A percentile compares a stretch with the other conserved stretches of the same genome.
These are phyloP conservation scores for Thielaviopsis euricoi DNA, from an alignment of 2,329 filamentous ascomycete genomes.

Conservation along the genomic window DNA sequence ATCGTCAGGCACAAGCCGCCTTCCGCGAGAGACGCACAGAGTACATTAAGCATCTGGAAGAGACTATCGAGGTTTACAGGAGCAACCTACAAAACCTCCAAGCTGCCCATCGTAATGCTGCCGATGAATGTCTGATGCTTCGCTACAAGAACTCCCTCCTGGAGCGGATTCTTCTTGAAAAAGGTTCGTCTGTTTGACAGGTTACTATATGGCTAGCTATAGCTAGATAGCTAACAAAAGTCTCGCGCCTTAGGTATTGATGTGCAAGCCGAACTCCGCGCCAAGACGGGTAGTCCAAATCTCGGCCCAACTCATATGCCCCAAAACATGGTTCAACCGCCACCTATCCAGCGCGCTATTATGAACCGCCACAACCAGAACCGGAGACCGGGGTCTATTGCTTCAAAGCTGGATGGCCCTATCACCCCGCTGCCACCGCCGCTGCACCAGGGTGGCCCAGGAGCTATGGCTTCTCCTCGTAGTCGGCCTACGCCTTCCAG, in stretches of 20 bases:
- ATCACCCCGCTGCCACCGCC: slow-evolving; percentile 28
- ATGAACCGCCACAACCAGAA: slow-evolving; percentile 66
- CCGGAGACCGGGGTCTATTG: slow-evolving; percentile 55
- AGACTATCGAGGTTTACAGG: slow-evolving; percentile 93
- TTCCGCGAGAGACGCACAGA: slow-evolving; percentile 94
- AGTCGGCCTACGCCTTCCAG: slow-evolving; percentile 71
- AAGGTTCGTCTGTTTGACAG: slow-evolving; percentile 43
- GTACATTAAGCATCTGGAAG: slow-evolving; percentile 98
- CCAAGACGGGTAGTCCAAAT: slow-evolving; percentile 79
- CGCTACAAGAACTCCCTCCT: slow-evolving; percentile 96
- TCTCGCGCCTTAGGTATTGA: slow-evolving; percentile 54
- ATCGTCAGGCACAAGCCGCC: slow-evolving; percentile 90
- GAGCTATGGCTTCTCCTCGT: slow-evolving; percentile 46
- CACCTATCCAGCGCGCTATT: slow-evolving; percentile 64
- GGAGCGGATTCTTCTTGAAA: slow-evolving; percentile 88
- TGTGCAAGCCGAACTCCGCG: slow-evolving; percentile 85
- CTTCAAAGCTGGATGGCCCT: slow-evolving; percentile 52
- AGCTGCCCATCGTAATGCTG: slow-evolving; percentile 82
- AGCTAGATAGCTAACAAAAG: slow-evolving; percentile 8
- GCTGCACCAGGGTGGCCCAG: slow-evolving; percentile 17
- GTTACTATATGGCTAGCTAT: background rate
- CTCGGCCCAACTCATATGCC: slow-evolving; percentile 52
- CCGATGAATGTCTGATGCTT: slow-evolving; percentile 94
- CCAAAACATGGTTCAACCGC: slow-evolving; percentile 53
- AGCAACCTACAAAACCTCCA: slow-evolving; percentile 84